Conservation (phyloP, 1,284 basidiomycete species). For the Porogramme epimiltina region DNA sequence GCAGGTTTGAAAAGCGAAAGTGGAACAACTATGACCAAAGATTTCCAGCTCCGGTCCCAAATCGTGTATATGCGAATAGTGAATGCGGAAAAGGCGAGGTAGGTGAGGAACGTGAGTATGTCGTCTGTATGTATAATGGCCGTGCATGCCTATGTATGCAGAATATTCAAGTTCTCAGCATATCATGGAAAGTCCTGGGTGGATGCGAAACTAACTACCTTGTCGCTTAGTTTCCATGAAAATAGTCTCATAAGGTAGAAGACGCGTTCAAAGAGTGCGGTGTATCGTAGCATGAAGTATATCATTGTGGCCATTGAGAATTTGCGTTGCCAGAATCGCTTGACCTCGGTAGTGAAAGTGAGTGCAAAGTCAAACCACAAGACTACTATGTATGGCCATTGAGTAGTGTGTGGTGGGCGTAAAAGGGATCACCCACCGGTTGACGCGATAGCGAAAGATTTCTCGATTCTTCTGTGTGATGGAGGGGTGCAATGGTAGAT, state of each 20-base stretch:
- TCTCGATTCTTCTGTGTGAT: background rate
- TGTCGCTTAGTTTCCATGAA: background rate
- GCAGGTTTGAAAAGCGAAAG: conserved; percentile 2
- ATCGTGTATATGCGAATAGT: conserved; percentile 1
- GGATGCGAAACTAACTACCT: background rate
- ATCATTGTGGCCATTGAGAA: conserved; percentile 7
- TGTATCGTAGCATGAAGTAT: conserved; percentile 14
- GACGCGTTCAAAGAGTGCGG: background rate
- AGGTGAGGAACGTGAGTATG: background rate
- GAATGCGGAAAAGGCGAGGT: conserved; percentile 1
- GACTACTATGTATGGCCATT: conserved; percentile 4
- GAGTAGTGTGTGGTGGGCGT: no score
- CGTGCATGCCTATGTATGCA: background rate
- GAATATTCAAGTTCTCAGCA: background rate
- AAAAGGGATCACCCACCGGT: background rate
- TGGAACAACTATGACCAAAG: background rate
- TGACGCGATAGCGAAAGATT: background rate
- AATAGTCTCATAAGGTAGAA: background rate
- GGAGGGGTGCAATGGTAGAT: no score
- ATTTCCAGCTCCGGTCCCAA: background rate
- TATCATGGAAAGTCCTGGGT: background rate
- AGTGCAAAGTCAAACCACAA: conserved; percentile 6
- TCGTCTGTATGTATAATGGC: background rate
- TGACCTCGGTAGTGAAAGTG: conserved; percentile 6
- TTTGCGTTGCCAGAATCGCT: conserved; percentile 7